Percentiles rank a stretch among this genome's conserved stretches.
These are phyloP conservation scores for Fusarium siculi DNA, from an alignment of 2,329 filamentous ascomycete genomes.

Conservation along the genomic window DNA sequence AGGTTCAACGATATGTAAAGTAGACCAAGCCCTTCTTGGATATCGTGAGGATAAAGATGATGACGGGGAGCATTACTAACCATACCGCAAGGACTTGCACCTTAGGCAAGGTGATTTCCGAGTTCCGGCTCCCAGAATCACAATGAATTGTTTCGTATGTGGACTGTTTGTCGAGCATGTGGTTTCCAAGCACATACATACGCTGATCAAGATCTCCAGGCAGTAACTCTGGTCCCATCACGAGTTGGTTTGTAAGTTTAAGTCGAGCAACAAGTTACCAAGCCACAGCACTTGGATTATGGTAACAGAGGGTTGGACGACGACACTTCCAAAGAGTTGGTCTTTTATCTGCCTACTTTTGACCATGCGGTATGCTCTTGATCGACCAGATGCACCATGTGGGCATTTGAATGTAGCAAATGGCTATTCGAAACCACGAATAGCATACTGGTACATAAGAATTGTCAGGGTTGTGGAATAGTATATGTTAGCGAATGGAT, in stretches of 20 bases:
- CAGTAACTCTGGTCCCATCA: slow-evolving; percentile 12
- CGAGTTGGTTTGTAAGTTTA: slow-evolving; percentile 2
- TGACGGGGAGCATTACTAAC: slow-evolving; percentile 35
- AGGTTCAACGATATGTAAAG: slow-evolving; percentile 30
- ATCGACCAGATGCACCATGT: slow-evolving; percentile 8
- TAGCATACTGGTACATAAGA: slow-evolving; percentile 7
- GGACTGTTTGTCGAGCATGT: slow-evolving; percentile 10
- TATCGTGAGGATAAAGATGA: slow-evolving; percentile 39
- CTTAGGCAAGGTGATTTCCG: slow-evolving; percentile 6
- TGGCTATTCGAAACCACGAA: not conserved
- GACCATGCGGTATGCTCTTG: not conserved
- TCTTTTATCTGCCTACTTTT: not conserved
- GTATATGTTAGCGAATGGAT: slow-evolving; percentile 11
- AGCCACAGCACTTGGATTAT: not conserved
- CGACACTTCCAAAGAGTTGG: not conserved
- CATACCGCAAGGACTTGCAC: slow-evolving; percentile 26
- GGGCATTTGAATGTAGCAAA: slow-evolving; percentile 10
- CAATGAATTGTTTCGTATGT: slow-evolving; percentile 23
- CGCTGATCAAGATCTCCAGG: not conserved
- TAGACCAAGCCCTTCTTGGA: slow-evolving; percentile 41
- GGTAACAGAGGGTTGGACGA: not conserved
- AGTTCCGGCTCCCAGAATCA: slow-evolving; percentile 12
- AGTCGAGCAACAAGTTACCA: slow-evolving; percentile 1
- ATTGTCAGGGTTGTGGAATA: slow-evolving; percentile 18
- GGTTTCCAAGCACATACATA: not conserved